phyloP scores from a whole-genome alignment of 768 basidiomycete genomes.

The Postia placenta region DNA sequence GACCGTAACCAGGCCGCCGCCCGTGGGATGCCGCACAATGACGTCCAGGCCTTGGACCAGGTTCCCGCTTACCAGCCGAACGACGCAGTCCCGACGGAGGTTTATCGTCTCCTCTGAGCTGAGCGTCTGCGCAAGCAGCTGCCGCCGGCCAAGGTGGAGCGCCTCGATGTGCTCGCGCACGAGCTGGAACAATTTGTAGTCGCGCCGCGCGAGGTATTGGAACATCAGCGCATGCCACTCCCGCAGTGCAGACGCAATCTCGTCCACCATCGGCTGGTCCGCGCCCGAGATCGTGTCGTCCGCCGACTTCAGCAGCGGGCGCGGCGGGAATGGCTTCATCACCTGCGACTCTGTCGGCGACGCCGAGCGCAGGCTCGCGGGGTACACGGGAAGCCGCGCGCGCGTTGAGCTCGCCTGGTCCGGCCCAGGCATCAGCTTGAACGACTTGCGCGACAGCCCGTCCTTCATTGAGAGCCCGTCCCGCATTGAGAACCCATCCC shows the following conservation, averaged over 20 bases:
- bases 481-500: not conserved
- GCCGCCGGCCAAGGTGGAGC: conserved; percentile 85
- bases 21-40: conserved; percentile 91
- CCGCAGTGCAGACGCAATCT: conserved; percentile 91
- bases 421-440: conserved; percentile 67
- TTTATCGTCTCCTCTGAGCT: conserved; percentile 80
- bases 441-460: conserved; percentile 44
- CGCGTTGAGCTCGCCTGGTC: conserved; percentile 72
- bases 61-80: conserved; percentile 82
- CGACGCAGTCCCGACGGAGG: conserved; percentile 82
- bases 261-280: conserved; percentile 88
- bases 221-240: conserved; percentile 96
- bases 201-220: conserved; percentile 80
- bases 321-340: conserved; percentile 73
- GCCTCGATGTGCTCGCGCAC: conserved; percentile 89
- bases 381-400: conserved; percentile 66
- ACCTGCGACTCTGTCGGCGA: conserved; percentile 61
- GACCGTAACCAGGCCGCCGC: conserved; percentile 86
- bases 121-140: conserved; percentile 82
- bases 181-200: conserved; percentile 83
- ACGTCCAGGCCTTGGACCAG: conserved; percentile 89
- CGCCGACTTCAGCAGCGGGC: conserved; percentile 91
- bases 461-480: conserved; percentile 10
- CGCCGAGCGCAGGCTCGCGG: conserved; percentile 58
- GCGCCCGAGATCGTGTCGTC: conserved; percentile 87